Conservation (phyloP, 2,329 filamentous ascomycete species). For the Pseudophaeomoniella oleicola region DNA sequence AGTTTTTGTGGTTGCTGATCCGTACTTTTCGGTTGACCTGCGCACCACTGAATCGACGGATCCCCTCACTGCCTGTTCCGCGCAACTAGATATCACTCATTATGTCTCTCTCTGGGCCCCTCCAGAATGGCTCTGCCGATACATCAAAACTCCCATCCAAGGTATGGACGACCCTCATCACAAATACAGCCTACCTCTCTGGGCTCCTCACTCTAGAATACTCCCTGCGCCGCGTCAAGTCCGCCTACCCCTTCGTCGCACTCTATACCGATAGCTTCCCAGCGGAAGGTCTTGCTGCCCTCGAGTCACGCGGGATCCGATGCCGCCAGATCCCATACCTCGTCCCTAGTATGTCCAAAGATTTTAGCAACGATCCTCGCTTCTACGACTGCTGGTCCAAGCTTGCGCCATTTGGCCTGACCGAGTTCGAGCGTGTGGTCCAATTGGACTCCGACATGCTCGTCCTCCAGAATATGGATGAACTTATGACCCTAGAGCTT, state of each 20-base stretch:
- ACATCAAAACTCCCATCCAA: too few relatives aligned
- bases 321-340: slow-evolving; percentile 59
- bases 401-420: slow-evolving; percentile 61
- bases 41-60: too few relatives aligned
- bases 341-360: slow-evolving; percentile 47
- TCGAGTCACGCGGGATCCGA: slow-evolving; percentile 54
- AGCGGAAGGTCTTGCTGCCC: slow-evolving; percentile 49
- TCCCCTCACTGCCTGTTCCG: too few relatives aligned
- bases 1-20: too few relatives aligned
- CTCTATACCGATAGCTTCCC: slow-evolving; percentile 73
- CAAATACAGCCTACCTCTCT: slow-evolving; percentile 66
- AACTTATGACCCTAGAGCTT: slow-evolving; percentile 70
- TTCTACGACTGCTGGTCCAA: slow-evolving; percentile 91
- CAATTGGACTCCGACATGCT: slow-evolving; percentile 86
- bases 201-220: slow-evolving; percentile 71
- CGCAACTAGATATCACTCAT: too few relatives aligned
- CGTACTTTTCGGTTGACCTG: too few relatives aligned
- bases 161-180: slow-evolving; percentile 84
- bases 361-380: slow-evolving; percentile 63
- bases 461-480: slow-evolving; percentile 72
- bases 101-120: too few relatives aligned
- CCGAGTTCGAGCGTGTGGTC: slow-evolving; percentile 64
- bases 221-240: slow-evolving; percentile 50
- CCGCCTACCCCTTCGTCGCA: slow-evolving; percentile 64
- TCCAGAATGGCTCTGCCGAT: too few relatives aligned